Base-by-base conservation (phyloP, 148 eudicot species). In the Limonium bicolor region DNA sequence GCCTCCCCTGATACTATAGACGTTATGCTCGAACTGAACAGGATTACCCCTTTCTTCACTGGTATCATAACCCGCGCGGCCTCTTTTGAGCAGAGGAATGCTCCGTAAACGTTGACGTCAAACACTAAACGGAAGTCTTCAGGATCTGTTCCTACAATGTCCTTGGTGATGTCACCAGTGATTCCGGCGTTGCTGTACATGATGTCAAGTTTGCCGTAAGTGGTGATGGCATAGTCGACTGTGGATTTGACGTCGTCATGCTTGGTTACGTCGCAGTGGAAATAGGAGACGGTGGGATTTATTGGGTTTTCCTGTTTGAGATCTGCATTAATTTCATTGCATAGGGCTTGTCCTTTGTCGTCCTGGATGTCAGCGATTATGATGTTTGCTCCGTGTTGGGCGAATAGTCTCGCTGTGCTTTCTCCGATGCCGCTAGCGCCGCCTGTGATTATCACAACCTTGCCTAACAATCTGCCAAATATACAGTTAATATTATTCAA, bases 341-440 rank as follows among this genome's bases (percentile, higher is more conserved):
- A 59, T 5, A 69, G 18, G 38, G 53, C 4, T 7, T 4, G 17
- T 12, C 65, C 81, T 31, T 41, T 53, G 0, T 47, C 52, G 14
- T 74, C 76, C 29, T 70, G 76, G 17, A 74, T 52, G 30, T 74
- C 81, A 3, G 81, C 76, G 0, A 74, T 54, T n/a, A 78, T 43
- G 15, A 74, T 66, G 47, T 64, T 70, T 26, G 81, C 86, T 2
- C 86, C 86, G 22, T 71, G 68, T 2, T 62, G 48, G 2, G 50
- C 39, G 50, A 78, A 78, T 3, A 67, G 60, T 12, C 40, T 55
- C 3, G 66, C 70, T 2, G 72, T 53, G 39, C 52, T 20, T 20
- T 64, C 81, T 11, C 86, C 86, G 2, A 78, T 66, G 6, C 86
- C 86, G 9, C 80, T 63, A 16, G 86, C 77, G 14, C 81, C 86